Conservation (phyloP, 2,329 filamentous ascomycete species). For the Coniochaeta pulveracea region DNA sequence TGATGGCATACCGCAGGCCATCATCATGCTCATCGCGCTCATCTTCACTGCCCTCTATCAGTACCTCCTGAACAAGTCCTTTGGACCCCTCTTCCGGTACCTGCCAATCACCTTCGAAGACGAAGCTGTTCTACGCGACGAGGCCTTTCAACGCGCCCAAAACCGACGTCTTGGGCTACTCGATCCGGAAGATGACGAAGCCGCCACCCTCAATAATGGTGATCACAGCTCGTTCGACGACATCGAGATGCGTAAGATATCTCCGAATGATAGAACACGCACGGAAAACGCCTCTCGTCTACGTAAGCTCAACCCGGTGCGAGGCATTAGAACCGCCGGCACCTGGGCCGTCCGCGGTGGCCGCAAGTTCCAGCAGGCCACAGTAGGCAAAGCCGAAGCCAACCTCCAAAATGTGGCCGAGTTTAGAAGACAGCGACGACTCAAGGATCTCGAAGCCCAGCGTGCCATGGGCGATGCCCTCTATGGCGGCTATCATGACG, state of each 20-base stretch:
- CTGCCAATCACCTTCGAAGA: constrained; percentile 93
- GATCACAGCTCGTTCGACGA: constrained; percentile 12
- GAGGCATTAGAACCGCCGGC: constrained; percentile 34
- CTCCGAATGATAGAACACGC: constrained; percentile 5
- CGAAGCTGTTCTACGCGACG: constrained; percentile 82
- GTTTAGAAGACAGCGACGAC: constrained; percentile 36
- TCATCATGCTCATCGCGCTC: constrained; percentile 70
- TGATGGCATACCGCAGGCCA: constrained; percentile 64
- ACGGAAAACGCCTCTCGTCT: constrained; percentile 12
- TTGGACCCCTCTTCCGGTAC: constrained; percentile 76
- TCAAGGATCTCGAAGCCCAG: constrained; percentile 61
- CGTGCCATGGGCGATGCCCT: constrained; percentile 66
- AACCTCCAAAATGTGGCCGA: constrained; percentile 29
- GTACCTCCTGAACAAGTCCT: constrained; percentile 67
- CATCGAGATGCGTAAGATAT: constrained; percentile 24
- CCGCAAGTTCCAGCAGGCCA: constrained; percentile 34
- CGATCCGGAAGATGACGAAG: constrained; percentile 34
- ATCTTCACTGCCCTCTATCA: constrained; percentile 69
- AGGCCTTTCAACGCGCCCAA: constrained; percentile 75
- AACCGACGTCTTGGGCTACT: constrained; percentile 54
- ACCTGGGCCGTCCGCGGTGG: constrained; percentile 37
- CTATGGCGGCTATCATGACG: constrained; percentile 80
- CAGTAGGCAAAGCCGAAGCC: constrained; percentile 27
- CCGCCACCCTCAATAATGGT: constrained; percentile 14
- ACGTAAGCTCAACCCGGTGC: constrained; percentile 26